These are phyloP conservation scores for Fusarium irregulare DNA, from an alignment of 2,329 filamentous ascomycete genomes.

Conservation along the genomic window DNA sequence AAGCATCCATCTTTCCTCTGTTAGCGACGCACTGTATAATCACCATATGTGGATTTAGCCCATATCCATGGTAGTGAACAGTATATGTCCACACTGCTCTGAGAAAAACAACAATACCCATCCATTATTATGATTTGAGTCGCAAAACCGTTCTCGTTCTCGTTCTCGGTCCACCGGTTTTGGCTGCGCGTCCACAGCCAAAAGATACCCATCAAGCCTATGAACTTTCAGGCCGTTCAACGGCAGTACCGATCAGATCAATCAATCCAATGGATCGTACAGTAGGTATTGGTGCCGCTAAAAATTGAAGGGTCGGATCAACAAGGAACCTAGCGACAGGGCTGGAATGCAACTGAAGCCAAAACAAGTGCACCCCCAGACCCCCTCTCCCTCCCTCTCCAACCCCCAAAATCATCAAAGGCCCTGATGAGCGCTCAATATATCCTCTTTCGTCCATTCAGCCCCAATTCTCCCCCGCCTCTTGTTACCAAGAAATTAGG, in stretches of 20 bases:
- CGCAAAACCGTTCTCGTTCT: constrained; percentile 7
- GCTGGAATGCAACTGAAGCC: background rate
- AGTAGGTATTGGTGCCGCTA: background rate
- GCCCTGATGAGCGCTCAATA: constrained; percentile 19
- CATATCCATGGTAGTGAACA: background rate
- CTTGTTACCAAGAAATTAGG: constrained; percentile 1
- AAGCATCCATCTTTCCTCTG: background rate
- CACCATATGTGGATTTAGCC: background rate
- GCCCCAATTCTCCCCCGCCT: constrained; percentile 10
- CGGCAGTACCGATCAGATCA: constrained; percentile 9
- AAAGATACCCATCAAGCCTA: background rate
- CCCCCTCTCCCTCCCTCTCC: background rate
- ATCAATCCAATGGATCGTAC: background rate
- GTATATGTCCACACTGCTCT: background rate
- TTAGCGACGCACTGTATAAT: constrained; percentile 30
- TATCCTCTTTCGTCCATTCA: constrained; percentile 15
- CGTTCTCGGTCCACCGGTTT: background rate
- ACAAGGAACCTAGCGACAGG: background rate
- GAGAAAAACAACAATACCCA: background rate
- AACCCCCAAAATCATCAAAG: constrained; percentile 1
- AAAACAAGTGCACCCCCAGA: background rate
- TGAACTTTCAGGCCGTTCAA: constrained; percentile 20
- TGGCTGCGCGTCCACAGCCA: constrained; percentile 5
- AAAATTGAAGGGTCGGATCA: background rate
- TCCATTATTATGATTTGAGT: no score